Conservation (phyloP, 2,329 filamentous ascomycete species). For the Beauveria medogensis region DNA sequence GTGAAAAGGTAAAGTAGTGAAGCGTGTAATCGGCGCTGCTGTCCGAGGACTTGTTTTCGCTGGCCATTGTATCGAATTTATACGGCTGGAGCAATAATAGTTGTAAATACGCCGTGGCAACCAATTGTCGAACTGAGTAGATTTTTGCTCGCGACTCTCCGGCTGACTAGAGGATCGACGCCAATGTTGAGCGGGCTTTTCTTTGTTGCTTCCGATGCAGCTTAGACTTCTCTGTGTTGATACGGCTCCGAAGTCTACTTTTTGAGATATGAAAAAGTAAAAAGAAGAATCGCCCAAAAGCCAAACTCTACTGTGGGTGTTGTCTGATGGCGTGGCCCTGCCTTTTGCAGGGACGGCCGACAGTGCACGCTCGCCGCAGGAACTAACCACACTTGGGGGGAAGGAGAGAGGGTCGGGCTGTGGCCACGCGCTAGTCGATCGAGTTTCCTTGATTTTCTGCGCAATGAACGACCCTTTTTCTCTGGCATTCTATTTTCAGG, state of each 20-base stretch:
- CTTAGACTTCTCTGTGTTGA: background rate
- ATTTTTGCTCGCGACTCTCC: background rate
- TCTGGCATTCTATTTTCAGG: background rate
- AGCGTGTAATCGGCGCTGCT: slow-evolving; percentile 18
- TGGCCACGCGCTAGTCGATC: slow-evolving; percentile 4
- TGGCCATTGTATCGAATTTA: background rate
- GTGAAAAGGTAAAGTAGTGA: slow-evolving; percentile 23
- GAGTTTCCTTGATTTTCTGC: slow-evolving; percentile 6
- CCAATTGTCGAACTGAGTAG: background rate
- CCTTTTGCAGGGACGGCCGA: background rate
- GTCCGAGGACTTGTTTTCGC: background rate
- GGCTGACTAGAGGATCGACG: background rate
- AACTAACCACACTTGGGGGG: background rate
- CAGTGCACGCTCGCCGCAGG: background rate
- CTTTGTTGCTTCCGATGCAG: background rate
- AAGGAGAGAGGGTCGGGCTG: background rate
- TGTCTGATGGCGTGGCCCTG: background rate
- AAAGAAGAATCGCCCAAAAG: background rate
- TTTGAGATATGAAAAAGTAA: background rate
- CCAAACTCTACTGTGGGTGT: background rate
- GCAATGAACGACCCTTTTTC: background rate
- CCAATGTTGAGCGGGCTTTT: background rate
- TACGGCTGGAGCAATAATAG: background rate
- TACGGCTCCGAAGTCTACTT: background rate
- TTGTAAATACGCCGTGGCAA: background rate